Conservation (phyloP, 129 eudicot genomes). For the Cynara cardunculus region DNA sequence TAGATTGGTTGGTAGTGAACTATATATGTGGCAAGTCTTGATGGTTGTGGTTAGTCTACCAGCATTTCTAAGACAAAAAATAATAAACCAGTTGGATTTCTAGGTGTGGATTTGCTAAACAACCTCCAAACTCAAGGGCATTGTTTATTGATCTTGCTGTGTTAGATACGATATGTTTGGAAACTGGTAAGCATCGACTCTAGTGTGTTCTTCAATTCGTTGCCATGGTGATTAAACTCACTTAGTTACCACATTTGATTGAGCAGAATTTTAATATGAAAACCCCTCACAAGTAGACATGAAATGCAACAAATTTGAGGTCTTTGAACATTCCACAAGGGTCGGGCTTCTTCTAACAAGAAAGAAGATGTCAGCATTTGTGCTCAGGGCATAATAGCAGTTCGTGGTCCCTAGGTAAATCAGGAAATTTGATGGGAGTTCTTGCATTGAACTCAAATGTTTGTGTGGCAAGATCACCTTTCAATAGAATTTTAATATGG, state of each 20-base stretch:
- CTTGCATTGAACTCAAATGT: neutral
- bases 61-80: neutral
- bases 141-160: neutral
- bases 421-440: neutral
- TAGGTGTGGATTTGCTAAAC: neutral
- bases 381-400: neutral
- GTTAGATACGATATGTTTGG: neutral
- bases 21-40: neutral
- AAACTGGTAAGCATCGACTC: neutral
- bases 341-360: neutral
- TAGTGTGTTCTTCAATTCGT: neutral
- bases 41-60: neutral
- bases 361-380: neutral
- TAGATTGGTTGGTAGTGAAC: neutral
- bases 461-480: neutral
- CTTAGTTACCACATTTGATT: neutral
- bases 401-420: neutral
- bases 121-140: neutral
- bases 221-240: neutral
- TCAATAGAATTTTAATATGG: neutral
- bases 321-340: neutral
- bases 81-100: neutral
- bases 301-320: neutral
- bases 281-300: neutral
- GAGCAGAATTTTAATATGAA: no score